Percentiles rank a stretch among this genome's conserved stretches.
phyloP scores from a whole-genome alignment of 2,329 filamentous ascomycete genomes.

The Alternaria novae-zelandiae region DNA sequence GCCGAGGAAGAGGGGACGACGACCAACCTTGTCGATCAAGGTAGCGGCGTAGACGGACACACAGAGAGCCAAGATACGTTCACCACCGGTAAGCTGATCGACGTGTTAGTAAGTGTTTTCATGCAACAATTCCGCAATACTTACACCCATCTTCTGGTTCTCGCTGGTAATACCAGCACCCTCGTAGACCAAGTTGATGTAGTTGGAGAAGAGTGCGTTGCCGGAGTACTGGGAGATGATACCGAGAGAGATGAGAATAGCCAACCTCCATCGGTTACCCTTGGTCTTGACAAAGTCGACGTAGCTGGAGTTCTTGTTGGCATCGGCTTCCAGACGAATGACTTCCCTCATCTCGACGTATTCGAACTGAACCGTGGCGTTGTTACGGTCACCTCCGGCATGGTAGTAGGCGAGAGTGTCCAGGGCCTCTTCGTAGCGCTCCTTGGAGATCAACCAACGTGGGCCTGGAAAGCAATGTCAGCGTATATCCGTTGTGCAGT shows the following conservation, averaged over 20 bases:
- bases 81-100: constrained; percentile 52
- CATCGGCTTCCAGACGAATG: constrained; percentile 62
- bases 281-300: constrained; percentile 66
- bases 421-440: constrained; percentile 67
- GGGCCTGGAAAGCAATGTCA: constrained; percentile 11
- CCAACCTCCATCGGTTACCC: constrained; percentile 70
- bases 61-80: constrained; percentile 64
- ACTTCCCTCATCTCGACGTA: constrained; percentile 71
- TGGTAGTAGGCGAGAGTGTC: constrained; percentile 68
- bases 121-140: constrained; percentile 18
- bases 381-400: constrained; percentile 63
- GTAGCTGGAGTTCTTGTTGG: constrained; percentile 60
- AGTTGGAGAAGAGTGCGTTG: constrained; percentile 71
- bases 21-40: constrained; percentile 62
- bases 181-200: constrained; percentile 67
- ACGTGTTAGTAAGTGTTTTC: constrained; percentile 9
- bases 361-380: constrained; percentile 69
- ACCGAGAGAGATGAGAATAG: constrained; percentile 68
- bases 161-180: constrained; percentile 64
- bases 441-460: constrained; percentile 69
- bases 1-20: constrained; percentile 62
- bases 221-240: constrained; percentile 73
- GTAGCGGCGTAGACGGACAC: constrained; percentile 64
- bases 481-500: background rate
- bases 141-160: constrained; percentile 48